Percentiles rank a stretch among this genome's conserved stretches.
Conservation (phyloP, 208 protist genomes). For the Trypanosoma theileri region DNA sequence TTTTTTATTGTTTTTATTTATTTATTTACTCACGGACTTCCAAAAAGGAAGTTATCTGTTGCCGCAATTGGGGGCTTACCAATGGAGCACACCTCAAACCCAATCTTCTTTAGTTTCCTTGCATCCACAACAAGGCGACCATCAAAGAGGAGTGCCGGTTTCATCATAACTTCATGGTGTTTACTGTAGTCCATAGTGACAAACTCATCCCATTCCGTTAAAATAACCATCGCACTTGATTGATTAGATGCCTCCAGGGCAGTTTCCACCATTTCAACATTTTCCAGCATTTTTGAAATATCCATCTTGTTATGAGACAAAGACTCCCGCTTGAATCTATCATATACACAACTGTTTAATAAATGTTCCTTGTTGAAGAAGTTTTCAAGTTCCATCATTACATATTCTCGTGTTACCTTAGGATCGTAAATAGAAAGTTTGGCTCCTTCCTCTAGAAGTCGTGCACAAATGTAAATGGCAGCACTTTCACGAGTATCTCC, state of each 20-base stretch:
- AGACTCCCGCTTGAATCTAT: not conserved
- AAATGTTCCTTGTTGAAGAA: slow-evolving; percentile 43
- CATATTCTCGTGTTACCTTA: slow-evolving; percentile 73
- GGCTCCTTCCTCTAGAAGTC: slow-evolving; percentile 91
- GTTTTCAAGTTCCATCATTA: slow-evolving; percentile 71
- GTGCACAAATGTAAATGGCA: slow-evolving; percentile 86
- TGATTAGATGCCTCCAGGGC: slow-evolving; percentile 74
- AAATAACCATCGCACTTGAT: slow-evolving; percentile 90
- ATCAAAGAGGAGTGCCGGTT: slow-evolving; percentile 97
- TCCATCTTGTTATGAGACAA: not conserved
- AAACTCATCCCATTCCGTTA: slow-evolving; percentile 99
- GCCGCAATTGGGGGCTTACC: slow-evolving; percentile 40
- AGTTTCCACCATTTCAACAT: slow-evolving; percentile 35
- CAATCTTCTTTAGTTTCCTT: slow-evolving; percentile 70
- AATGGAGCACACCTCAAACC: slow-evolving; percentile 90
- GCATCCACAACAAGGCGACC: slow-evolving; percentile 88
- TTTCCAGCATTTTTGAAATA: slow-evolving; percentile 24
- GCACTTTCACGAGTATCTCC: slow-evolving; percentile 95
- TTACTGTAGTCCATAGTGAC: slow-evolving; percentile 76
- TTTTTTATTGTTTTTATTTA: not conserved
- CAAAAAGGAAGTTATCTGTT: slow-evolving; percentile 4
- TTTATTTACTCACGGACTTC: not conserved
- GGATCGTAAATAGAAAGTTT: slow-evolving; percentile 95
- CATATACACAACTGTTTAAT: slow-evolving; percentile 9
- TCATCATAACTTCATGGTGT: slow-evolving; percentile 92